Percentiles rank a stretch among this genome's conserved stretches.
Conservation (phyloP, 306 rosid genomes). For the Quillaja saponaria region DNA sequence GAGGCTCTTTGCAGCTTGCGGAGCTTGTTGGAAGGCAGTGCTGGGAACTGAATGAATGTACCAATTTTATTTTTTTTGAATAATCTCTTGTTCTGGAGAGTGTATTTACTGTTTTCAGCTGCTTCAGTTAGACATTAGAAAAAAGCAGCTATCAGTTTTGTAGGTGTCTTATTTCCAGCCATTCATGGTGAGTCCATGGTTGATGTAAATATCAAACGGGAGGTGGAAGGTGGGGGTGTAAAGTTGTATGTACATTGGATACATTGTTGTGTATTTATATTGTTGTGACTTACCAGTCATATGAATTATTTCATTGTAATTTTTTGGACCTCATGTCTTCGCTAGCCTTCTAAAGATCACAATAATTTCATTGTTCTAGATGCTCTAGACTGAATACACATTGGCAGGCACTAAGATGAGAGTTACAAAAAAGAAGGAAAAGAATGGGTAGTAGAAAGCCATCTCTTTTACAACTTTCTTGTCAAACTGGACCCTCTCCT, state of each 20-base stretch:
- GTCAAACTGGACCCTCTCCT: too few species aligned
- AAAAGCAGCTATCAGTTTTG: constrained; percentile 43
- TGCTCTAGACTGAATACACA: background rate
- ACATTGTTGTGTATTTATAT: background rate
- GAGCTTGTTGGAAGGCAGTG: constrained; percentile 44
- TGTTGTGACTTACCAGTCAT: too few species aligned
- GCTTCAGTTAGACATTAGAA: constrained; percentile 29
- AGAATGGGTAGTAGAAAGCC: background rate
- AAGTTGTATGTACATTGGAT: background rate
- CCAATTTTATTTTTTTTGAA: constrained; percentile 4
- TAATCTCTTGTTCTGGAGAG: constrained; percentile 4
- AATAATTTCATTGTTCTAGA: background rate
- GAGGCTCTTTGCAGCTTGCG: constrained; percentile 57
- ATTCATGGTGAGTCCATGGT: background rate
- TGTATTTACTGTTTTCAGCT: constrained; percentile 21
- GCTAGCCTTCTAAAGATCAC: background rate
- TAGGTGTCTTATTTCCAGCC: constrained; percentile 5
- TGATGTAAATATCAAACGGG: constrained; percentile 29
- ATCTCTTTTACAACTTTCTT: too few species aligned
- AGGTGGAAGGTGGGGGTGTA: constrained; percentile 25
- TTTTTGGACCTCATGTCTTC: background rate
- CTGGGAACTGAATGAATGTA: constrained; percentile 22
- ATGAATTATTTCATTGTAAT: constrained; percentile 7
- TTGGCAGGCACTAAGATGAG: background rate
- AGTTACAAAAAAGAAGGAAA: background rate